Conservation (phyloP, 179 eudicot genomes). For the Pouteria campechiana region DNA sequence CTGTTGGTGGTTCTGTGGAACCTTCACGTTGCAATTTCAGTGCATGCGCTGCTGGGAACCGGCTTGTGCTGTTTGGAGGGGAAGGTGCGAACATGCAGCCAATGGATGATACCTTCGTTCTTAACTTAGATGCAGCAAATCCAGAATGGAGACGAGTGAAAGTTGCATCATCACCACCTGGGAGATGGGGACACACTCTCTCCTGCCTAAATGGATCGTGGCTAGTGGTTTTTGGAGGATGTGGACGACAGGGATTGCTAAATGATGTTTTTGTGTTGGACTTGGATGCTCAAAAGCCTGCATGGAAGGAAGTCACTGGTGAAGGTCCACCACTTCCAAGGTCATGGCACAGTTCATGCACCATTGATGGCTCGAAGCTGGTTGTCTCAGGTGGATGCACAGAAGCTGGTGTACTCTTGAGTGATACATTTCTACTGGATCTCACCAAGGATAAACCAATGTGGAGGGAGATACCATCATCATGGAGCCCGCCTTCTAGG, state of each 20-base stretch:
- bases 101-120: conserved; percentile 83
- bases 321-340: conserved; percentile 65
- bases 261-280: conserved; percentile 82
- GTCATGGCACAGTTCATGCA: conserved; percentile 89
- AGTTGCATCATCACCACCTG: conserved; percentile 72
- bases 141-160: conserved; percentile 77
- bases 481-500: conserved; percentile 67
- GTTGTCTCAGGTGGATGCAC: conserved; percentile 87
- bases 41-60: conserved; percentile 77
- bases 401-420: conserved; percentile 72
- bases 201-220: conserved; percentile 65
- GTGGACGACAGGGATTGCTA: conserved; percentile 68
- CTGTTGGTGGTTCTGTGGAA: conserved; percentile 67
- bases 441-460: conserved; percentile 48
- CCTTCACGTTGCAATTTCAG: conserved; percentile 92
- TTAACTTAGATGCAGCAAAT: conserved; percentile 51
- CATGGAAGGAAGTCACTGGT: conserved; percentile 69
- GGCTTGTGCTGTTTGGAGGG: conserved; percentile 78
- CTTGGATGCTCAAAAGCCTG: conserved; percentile 72
- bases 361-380: conserved; percentile 69
- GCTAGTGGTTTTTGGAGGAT: conserved; percentile 81
- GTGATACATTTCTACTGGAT: conserved; percentile 56
- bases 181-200: conserved; percentile 90
- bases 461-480: conserved; percentile 66
- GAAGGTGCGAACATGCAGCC: conserved; percentile 90